Evolutionary conservation across 306 rosid species (phyloP), one percentile per base, ranked within the genome.

Genomic region (Prinsepia uniflora): DNA sequence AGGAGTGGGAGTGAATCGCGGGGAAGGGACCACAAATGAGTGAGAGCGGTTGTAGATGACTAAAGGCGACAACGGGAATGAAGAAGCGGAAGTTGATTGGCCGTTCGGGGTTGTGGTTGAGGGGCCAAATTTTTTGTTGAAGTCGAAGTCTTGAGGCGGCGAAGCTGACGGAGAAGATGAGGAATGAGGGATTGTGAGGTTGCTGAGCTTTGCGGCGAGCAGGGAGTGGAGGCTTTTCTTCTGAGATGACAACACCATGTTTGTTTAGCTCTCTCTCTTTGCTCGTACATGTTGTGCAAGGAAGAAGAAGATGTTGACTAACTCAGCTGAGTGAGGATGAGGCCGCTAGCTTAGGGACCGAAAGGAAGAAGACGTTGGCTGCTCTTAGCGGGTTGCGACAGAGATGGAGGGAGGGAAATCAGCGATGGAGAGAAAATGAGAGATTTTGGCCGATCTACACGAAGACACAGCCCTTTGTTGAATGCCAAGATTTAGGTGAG

Each of bases 1-100:
- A 62, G 78, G 41, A 65, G 88, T 2, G 3, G 84, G 78, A 13
- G 88, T 65, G 62, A 78, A 65, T 72, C 87, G 94, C 0, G 98
- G 98, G 56, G 96, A 90, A 60, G 98, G 98, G 14, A 97, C 98
- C 71, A 93, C 96, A 71, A 94, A 87, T 78, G 98, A 94, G 81
- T 90, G 98, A 80, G 97, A 85, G 84, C 98, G 82, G 71, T 91
- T 82, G 73, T 79, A 85, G 65, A 93, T 88, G 43, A 93, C 80
- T 2, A 42, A 75, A 5, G 79, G 68, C 1, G 64, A 66, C 11
- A 11, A 89, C 2, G 91, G 86, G 75, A 71, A 20, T 14, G 70
- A 6, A 7, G 76, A 3, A 34, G 85, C 62, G 13, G 68, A 44
- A 20, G 86, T 45, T 41, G 84, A 22, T 45, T 50, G 65, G 55